Conservation (phyloP, 1,284 basidiomycete genomes). For the Ustilago cynodontis region DNA sequence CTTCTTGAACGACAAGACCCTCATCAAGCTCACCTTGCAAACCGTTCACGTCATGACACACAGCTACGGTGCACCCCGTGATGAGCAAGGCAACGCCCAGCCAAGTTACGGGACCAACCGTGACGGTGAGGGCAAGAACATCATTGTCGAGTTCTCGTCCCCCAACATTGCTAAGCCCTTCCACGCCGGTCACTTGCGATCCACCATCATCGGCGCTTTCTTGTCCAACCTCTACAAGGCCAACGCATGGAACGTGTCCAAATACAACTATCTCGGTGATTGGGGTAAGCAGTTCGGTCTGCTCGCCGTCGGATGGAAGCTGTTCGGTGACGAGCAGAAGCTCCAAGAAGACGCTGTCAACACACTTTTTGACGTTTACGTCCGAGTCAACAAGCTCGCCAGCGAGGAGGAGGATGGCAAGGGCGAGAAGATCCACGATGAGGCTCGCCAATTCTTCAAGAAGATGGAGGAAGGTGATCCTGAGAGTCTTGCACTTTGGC, state of each 20-base stretch:
- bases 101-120: slow-evolving; percentile 67
- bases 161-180: slow-evolving; percentile 99
- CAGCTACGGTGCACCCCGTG: slow-evolving; percentile 59
- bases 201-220: slow-evolving; percentile 97
- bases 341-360: slow-evolving; percentile 91
- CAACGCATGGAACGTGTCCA: slow-evolving; percentile 90
- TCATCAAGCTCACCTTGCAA: slow-evolving; percentile 82
- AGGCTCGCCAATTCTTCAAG: slow-evolving; percentile 91
- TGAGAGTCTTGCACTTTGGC: slow-evolving; percentile 86
- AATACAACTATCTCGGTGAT: slow-evolving; percentile 84
- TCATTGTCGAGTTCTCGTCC: slow-evolving; percentile 84
- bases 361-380: slow-evolving; percentile 94
- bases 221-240: slow-evolving; percentile 90
- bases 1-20: slow-evolving; percentile 72
- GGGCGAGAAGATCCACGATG: slow-evolving; percentile 79
- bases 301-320: slow-evolving; percentile 91
- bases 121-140: slow-evolving; percentile 62
- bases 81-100: slow-evolving; percentile 57
- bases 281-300: slow-evolving; percentile 75
- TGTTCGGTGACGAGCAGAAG: slow-evolving; percentile 86
- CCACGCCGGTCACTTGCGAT: slow-evolving; percentile 95
- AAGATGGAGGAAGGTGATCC: slow-evolving; percentile 92
- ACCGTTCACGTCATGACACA: slow-evolving; percentile 84
- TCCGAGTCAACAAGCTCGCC: slow-evolving; percentile 90
- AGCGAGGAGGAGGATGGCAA: slow-evolving; percentile 72